Evolutionary conservation across 495 filamentous ascomycete species (phyloP), one percentile per base, ranked within the genome.

Genomic region (Hypomontagnella submonticulosa): DNA sequence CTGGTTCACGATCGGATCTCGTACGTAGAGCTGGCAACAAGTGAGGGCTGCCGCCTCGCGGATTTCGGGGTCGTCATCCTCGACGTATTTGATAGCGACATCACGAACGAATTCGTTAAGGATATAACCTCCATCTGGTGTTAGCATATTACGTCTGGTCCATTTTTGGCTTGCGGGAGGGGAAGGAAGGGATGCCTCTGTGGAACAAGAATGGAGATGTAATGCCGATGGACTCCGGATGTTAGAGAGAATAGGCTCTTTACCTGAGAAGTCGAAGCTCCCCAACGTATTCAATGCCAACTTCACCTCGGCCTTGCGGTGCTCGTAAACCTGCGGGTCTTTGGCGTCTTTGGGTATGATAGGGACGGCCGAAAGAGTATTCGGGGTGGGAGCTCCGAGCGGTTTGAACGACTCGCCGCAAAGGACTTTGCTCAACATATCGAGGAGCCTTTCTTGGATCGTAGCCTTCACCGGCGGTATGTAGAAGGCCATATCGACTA

Each of bases 401-500:
- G 95, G 92, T 43, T 91, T 88, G 76, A 97, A 99, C 38, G 92
- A 90, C 53, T 92, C 89, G 15, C 93, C 93, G 66, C 92, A 94
- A 0, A 99, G 86, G 23, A 97, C 92, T 66, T 92, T 88, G 77
- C 95, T 97, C 4, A 99, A 83, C 86, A 98, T 92, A 71, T 99
- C 90, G 30, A 99, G 85, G 34, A 99, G 83, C 58, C 91, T 89
- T 62, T 97, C 93, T 73, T 99, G 95, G 38, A 99, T 97, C 9
- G 84, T 92, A 23, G 88, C 83, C 75, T 96, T 94, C 63, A 97
- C 90, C 1, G 96, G 95, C 0, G 95, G 94, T 48, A 99, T 96
- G 73, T 98, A 98, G 72, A 97, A 95, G 38, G 95, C 93, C 91
- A 99, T 96, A 72, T 98, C 95, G 16, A 97, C 92, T 48, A 99